A percentile compares a stretch with the other conserved stretches of the same genome.
Evolutionary conservation across 106 monocot genomes (phyloP).

Genomic region (Phalaenopsis equestris): DNA sequence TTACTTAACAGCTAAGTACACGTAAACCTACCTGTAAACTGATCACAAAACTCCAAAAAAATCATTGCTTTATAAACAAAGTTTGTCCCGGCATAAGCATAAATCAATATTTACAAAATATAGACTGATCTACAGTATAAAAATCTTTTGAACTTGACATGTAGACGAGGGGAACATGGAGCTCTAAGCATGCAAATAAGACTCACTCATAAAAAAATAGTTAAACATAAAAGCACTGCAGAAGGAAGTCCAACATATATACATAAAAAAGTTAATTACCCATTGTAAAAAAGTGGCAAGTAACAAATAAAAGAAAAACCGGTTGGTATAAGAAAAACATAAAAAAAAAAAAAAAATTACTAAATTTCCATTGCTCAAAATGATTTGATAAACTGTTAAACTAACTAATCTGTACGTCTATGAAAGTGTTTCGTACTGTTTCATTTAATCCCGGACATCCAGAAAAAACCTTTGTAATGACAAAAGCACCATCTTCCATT

Average conservation of each 20-base stretch:
- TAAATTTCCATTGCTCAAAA: neutral
- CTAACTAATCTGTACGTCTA: no score
- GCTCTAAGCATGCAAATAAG: neutral
- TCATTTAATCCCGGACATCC: no score
- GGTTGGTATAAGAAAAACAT: neutral
- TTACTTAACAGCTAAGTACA: neutral
- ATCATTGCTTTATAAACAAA: neutral
- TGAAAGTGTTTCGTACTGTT: no score
- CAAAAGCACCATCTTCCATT: no score
- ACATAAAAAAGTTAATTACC: neutral
- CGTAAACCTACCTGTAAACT: neutral
- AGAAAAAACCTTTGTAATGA: no score
- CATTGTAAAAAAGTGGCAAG: neutral
- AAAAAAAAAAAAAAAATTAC: neutral
- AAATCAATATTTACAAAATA: neutral
- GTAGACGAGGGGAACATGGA: neutral
- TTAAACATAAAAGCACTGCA: neutral
- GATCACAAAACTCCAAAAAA: neutral
- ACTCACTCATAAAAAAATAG: neutral
- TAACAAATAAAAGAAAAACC: neutral
- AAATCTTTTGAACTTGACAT: neutral
- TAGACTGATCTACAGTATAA: neutral
- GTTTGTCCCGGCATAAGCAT: neutral
- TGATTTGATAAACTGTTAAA: no score
- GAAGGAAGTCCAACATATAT: neutral